Percentiles rank a stretch among this genome's conserved stretches.
Conservation (phyloP, 148 eudicot species). For the Rhododendron henanense region DNA sequence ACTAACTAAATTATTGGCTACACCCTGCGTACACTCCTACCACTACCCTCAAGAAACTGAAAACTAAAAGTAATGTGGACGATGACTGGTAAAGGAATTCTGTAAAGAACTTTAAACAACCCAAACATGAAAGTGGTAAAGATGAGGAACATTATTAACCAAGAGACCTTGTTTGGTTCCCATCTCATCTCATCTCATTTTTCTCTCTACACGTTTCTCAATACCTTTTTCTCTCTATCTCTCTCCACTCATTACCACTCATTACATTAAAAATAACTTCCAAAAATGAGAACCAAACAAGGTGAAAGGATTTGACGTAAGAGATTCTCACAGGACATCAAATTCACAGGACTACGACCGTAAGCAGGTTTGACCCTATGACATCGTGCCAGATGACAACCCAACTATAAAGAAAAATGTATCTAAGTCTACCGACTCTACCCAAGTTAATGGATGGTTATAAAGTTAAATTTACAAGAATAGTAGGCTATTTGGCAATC, state of each 20-base stretch:
- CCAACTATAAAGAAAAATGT: not conserved
- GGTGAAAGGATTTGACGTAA: not conserved
- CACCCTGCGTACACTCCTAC: not conserved
- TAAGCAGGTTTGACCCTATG: not conserved
- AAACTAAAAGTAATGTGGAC: not conserved
- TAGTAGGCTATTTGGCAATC: not conserved
- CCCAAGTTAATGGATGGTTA: not conserved
- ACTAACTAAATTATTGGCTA: no score
- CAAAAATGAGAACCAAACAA: no score
- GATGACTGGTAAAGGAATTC: not conserved
- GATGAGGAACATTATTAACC: not conserved
- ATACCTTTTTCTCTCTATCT: no score
- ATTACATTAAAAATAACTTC: no score
- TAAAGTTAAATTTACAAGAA: not conserved
- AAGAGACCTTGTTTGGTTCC: not conserved
- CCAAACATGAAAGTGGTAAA: not conserved
- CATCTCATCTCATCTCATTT: no score
- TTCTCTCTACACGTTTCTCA: no score
- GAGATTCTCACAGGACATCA: not conserved
- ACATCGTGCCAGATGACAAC: not conserved
- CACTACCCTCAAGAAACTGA: not conserved
- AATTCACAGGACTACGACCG: not conserved
- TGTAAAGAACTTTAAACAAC: not conserved
- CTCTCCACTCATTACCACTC: no score
- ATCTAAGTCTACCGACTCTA: not conserved